A percentile compares a stretch with the other conserved stretches of the same genome.
Conservation (phyloP, 345 rosid genomes). For the Corymbia maculata region DNA sequence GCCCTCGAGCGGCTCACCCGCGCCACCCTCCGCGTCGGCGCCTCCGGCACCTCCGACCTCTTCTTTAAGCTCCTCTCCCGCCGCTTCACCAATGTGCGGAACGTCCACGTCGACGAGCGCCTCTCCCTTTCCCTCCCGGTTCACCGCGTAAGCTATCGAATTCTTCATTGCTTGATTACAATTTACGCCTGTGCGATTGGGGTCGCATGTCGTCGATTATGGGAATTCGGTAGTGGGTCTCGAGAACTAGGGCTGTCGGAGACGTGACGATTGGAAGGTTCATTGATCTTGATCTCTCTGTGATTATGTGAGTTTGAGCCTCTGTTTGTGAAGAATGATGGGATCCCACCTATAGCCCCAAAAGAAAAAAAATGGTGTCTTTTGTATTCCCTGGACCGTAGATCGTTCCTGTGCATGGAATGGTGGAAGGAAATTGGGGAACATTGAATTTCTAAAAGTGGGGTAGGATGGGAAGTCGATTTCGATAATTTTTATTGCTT, state of each 20-base stretch:
- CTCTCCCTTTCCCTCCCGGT: constrained; percentile 41
- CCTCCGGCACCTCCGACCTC: constrained; percentile 60
- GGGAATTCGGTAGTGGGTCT: neutral
- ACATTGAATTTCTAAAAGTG: neutral
- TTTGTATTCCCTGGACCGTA: neutral
- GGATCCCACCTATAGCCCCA: neutral
- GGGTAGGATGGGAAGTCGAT: neutral
- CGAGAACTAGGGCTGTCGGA: neutral
- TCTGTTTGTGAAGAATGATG: neutral
- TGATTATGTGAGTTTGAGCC: neutral
- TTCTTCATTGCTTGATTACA: neutral
- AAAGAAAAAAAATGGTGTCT: neutral
- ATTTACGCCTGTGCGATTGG: neutral
- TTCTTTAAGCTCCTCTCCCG: constrained; percentile 52
- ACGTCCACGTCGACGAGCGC: constrained; percentile 69
- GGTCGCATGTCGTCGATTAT: neutral
- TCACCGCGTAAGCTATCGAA: constrained; percentile 9
- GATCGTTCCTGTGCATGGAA: neutral
- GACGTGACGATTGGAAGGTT: neutral
- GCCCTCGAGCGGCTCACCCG: constrained; percentile 71
- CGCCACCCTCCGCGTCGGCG: constrained; percentile 76
- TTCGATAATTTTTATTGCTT: neutral
- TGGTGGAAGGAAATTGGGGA: neutral
- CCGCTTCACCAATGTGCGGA: constrained; percentile 56
- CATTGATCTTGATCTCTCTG: neutral